These are phyloP conservation scores for Petasospora fabianii DNA, from an alignment of 1,139 yeast genomes.

Conservation along the genomic window DNA sequence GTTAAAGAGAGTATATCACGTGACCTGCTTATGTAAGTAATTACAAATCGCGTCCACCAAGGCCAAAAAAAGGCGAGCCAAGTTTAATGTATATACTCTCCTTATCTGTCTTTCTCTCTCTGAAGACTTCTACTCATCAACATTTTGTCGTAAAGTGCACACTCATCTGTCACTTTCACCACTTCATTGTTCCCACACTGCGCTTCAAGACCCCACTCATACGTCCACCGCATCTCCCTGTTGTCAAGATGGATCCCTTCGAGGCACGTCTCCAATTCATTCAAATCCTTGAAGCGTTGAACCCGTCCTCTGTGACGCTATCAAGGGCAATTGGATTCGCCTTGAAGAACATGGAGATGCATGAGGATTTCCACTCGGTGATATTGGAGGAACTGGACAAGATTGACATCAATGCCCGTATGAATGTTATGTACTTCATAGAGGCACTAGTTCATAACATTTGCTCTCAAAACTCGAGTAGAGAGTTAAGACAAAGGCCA, in stretches of 20 bases:
- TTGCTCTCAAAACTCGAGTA: slow-evolving; percentile 3
- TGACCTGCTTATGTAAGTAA: too few species aligned
- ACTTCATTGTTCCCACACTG: too few species aligned
- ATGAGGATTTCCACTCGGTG: slow-evolving; percentile 71
- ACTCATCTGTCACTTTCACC: too few species aligned
- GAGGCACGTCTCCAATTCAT: slow-evolving; percentile 71
- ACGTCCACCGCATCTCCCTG: not conserved
- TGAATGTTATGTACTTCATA: slow-evolving; percentile 66
- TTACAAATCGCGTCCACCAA: too few species aligned
- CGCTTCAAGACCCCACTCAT: not conserved
- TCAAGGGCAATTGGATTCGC: slow-evolving; percentile 58
- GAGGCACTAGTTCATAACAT: slow-evolving; percentile 49
- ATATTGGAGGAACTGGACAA: slow-evolving; percentile 63
- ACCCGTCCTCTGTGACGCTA: slow-evolving; percentile 59
- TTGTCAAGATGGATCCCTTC: slow-evolving; percentile 49
- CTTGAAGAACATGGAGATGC: slow-evolving; percentile 52
- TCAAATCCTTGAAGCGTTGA: slow-evolving; percentile 55
- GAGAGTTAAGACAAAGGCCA: slow-evolving; percentile 12
- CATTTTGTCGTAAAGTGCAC: too few species aligned
- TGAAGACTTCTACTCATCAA: too few species aligned
- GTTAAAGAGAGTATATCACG: too few species aligned
- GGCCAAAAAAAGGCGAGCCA: too few species aligned
- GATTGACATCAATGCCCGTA: slow-evolving; percentile 53
- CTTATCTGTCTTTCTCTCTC: too few species aligned
- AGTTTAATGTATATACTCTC: too few species aligned